Evolutionary conservation across 768 basidiomycete species (phyloP).

Genomic region (Calocybe gangraenosa): DNA sequence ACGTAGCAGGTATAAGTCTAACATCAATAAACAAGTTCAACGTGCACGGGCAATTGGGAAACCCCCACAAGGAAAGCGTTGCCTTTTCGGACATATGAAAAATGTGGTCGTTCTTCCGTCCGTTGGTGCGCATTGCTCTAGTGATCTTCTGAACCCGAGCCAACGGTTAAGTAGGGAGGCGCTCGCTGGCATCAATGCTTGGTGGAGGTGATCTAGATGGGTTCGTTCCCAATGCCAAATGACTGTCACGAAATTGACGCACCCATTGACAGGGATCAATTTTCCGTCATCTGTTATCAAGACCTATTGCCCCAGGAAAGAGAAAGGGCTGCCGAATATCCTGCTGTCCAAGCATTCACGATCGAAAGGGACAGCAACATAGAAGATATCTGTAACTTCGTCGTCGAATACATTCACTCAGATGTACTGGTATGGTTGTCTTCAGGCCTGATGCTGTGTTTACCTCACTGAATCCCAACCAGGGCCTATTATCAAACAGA

Average conservation of each 20-base stretch:
- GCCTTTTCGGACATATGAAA: constrained; percentile 55
- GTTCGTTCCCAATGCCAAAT: constrained; percentile 28
- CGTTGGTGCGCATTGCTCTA: constrained; percentile 35
- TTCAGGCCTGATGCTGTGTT: not conserved
- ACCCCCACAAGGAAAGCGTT: constrained; percentile 52
- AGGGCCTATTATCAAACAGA: constrained; percentile 69
- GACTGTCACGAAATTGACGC: not conserved
- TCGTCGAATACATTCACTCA: constrained; percentile 81
- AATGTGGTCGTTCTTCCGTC: constrained; percentile 74
- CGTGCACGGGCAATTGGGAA: constrained; percentile 67
- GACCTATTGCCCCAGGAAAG: constrained; percentile 51
- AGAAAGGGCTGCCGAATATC: constrained; percentile 50
- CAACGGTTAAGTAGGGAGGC: constrained; percentile 34
- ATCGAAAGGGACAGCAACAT: constrained; percentile 52
- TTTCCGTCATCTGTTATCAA: constrained; percentile 54
- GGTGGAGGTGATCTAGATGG: constrained; percentile 82
- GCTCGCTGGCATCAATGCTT: constrained; percentile 65
- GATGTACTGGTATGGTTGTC: constrained; percentile 60
- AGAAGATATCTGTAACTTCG: constrained; percentile 73
- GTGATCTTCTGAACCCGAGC: no score
- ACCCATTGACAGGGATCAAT: constrained; percentile 48
- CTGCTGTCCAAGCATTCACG: constrained; percentile 27
- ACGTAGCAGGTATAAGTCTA: no score
- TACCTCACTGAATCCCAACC: constrained; percentile 3
- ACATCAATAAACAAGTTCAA: constrained; percentile 42